These are phyloP conservation scores for Aspergillus incahuasiensis DNA, from an alignment of 495 filamentous ascomycete genomes.

Conservation along the genomic window DNA sequence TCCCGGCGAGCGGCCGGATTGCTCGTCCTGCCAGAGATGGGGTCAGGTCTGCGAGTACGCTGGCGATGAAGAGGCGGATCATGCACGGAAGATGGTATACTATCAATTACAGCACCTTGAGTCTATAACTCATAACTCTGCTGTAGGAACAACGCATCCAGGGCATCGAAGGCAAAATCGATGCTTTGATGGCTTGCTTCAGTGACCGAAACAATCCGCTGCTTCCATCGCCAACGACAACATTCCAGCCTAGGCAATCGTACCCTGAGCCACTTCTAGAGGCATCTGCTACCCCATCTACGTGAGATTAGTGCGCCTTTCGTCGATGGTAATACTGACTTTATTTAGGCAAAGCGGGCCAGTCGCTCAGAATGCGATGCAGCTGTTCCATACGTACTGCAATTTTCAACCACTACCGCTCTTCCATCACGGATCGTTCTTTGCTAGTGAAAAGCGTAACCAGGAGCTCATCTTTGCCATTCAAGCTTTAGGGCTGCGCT, in stretches of 20 bases:
- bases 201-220: not conserved
- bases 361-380: not conserved
- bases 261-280: not conserved
- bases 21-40: slow-evolving; percentile 7
- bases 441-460: not conserved
- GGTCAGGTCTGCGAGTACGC: slow-evolving; percentile 10
- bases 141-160: slow-evolving; percentile 9
- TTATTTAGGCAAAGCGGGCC: not conserved
- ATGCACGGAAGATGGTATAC: slow-evolving; percentile 4
- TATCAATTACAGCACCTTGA: no score
- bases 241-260: not conserved
- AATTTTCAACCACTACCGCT: slow-evolving; percentile 8
- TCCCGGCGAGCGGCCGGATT: slow-evolving; percentile 5
- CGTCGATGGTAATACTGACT: not conserved
- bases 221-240: not conserved
- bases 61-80: slow-evolving; percentile 6
- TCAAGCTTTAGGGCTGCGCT: slow-evolving; percentile 7
- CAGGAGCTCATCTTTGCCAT: slow-evolving; percentile 10
- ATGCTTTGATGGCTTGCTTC: slow-evolving; percentile 7
- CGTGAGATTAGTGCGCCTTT: not conserved
- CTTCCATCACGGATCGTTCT: slow-evolving; percentile 3
- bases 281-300: not conserved
- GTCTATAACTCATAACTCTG: no score
- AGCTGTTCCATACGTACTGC: slow-evolving; percentile 2
- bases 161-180: slow-evolving; percentile 7